These are phyloP conservation scores for Alloascoidea hylecoeti DNA, from an alignment of 805 yeast genomes.

Conservation along the genomic window DNA sequence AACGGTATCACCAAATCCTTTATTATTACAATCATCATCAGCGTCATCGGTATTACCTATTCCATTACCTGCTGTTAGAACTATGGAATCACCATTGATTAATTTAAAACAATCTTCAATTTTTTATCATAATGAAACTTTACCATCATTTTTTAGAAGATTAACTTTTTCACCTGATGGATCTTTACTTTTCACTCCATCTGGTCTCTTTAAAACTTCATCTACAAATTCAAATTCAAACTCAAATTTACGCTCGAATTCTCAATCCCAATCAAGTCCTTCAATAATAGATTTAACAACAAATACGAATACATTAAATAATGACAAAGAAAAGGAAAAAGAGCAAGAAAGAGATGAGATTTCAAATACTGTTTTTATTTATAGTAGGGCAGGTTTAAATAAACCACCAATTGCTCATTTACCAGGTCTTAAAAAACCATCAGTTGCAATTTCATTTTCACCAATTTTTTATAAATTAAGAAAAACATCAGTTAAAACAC, in stretches of 20 bases:
- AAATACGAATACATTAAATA: slow-evolving; percentile 5
- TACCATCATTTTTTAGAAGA: slow-evolving; percentile 83
- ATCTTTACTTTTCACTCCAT: slow-evolving; percentile 56
- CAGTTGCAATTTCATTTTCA: slow-evolving; percentile 68
- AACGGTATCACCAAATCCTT: no score
- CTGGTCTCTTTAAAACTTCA: slow-evolving; percentile 42
- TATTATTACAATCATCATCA: slow-evolving; percentile 9
- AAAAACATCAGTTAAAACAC: not conserved
- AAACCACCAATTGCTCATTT: slow-evolving; percentile 64
- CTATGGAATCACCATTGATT: slow-evolving; percentile 19
- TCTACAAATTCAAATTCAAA: slow-evolving; percentile 4
- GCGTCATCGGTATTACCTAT: no score
- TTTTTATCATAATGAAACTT: slow-evolving; percentile 73
- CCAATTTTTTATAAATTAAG: slow-evolving; percentile 42
- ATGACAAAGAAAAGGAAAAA: slow-evolving; percentile 4
- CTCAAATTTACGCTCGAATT: no score
- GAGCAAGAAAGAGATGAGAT: slow-evolving; percentile 22
- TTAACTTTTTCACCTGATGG: slow-evolving; percentile 89
- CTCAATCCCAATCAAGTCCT: no score
- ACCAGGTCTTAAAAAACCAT: slow-evolving; percentile 73
- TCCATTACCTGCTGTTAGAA: slow-evolving; percentile 33
- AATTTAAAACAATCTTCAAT: slow-evolving; percentile 22
- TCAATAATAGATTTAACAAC: no score
- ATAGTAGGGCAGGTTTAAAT: slow-evolving; percentile 54
- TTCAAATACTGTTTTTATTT: slow-evolving; percentile 66